Conservation (phyloP, 257 asterid species). For the Leonotis leonurus region DNA sequence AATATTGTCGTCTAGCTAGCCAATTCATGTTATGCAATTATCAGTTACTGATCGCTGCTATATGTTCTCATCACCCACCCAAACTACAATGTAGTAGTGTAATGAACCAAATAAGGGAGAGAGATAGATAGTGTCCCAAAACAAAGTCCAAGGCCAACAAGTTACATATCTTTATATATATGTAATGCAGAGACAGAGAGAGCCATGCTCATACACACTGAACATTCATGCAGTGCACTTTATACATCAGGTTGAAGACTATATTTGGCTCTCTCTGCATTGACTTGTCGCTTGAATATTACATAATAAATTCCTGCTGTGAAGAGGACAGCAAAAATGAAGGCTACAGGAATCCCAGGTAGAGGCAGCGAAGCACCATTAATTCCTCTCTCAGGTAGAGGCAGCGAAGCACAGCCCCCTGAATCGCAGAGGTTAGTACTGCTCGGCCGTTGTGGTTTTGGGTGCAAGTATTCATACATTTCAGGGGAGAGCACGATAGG, state of each 20-base stretch:
- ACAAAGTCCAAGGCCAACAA: no score
- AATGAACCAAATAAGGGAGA: no score
- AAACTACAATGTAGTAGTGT: no score
- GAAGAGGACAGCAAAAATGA: constrained; percentile 14
- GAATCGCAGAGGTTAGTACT: constrained; percentile 3
- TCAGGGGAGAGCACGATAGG: constrained; percentile 23
- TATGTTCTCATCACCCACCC: no score
- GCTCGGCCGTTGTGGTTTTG: constrained; percentile 7
- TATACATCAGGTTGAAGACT: constrained; percentile 11
- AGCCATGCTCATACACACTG: neutral
- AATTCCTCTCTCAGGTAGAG: no score
- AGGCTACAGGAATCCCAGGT: constrained; percentile 19
- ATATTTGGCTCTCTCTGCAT: constrained; percentile 7
- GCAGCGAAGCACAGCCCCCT: constrained; percentile 13
- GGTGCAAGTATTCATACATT: constrained; percentile 23
- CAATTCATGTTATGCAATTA: no score
- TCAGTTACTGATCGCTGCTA: no score
- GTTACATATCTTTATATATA: no score
- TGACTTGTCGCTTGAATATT: constrained; percentile 16
- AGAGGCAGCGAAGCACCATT: no score
- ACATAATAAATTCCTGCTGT: constrained; percentile 12
- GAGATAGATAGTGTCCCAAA: no score
- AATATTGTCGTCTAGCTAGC: no score
- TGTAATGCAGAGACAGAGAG: neutral
- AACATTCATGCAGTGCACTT: neutral